These are phyloP conservation scores for Coleophoma crateriformis DNA, from an alignment of 2,329 filamentous ascomycete genomes.

Conservation along the genomic window DNA sequence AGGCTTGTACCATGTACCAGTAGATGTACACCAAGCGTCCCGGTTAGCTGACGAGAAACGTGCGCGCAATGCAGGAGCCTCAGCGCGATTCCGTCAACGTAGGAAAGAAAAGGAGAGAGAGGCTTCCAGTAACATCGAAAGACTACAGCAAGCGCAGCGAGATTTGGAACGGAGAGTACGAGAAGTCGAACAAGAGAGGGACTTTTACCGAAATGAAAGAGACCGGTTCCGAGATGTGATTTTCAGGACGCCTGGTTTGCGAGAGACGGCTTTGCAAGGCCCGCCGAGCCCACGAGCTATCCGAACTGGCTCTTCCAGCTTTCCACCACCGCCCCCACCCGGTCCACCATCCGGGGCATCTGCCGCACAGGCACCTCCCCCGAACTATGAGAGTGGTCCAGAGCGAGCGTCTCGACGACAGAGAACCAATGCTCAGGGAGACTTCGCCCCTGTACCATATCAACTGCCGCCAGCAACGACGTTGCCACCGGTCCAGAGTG, in stretches of 20 bases:
- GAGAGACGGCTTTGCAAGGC: slow-evolving; percentile 43
- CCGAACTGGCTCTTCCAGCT: slow-evolving; percentile 12
- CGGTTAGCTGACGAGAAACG: slow-evolving; percentile 81
- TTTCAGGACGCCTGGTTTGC: slow-evolving; percentile 50
- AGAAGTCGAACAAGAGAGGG: slow-evolving; percentile 54
- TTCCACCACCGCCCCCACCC: slow-evolving; percentile 12
- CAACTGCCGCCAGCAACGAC: slow-evolving; percentile 20
- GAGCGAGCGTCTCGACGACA: slow-evolving; percentile 24
- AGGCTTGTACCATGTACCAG: slow-evolving; percentile 56
- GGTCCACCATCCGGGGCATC: not conserved
- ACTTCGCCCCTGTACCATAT: slow-evolving; percentile 20
- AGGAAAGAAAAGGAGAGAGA: slow-evolving; percentile 79
- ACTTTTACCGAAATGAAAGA: slow-evolving; percentile 69
- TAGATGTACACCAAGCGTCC: slow-evolving; percentile 78
- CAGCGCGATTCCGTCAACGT: slow-evolving; percentile 73
- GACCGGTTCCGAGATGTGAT: slow-evolving; percentile 67
- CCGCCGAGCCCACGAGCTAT: slow-evolving; percentile 42
- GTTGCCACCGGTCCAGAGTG: slow-evolving; percentile 19
- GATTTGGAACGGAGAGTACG: slow-evolving; percentile 52
- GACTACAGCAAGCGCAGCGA: slow-evolving; percentile 64
- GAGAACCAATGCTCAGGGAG: slow-evolving; percentile 23
- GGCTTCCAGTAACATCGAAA: slow-evolving; percentile 61
- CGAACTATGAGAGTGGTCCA: slow-evolving; percentile 5
- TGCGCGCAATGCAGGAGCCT: slow-evolving; percentile 79
- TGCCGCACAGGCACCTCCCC: slow-evolving; percentile 6